Base-by-base conservation (phyloP, 805 yeast genomes). In the Teunomyces barrocoloradensis region DNA sequence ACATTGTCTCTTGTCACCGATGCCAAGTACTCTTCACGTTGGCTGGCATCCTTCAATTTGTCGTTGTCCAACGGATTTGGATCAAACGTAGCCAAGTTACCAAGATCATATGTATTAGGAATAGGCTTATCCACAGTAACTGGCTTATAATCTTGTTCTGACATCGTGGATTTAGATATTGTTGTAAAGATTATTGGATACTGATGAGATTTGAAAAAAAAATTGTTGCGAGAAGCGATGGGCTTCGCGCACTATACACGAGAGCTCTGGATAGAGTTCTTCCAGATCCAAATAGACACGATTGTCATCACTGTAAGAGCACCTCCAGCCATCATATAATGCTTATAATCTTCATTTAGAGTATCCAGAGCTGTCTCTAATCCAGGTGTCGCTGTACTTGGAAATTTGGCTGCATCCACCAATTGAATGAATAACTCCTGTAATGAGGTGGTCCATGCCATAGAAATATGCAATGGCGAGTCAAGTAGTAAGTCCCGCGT, bases 81-180 rank as follows among this genome's bases (percentile, higher is more conserved):
- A 68, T 92, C 98, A 62, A 89, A 91, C 2, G 87, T 88, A 4
- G 97, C 86, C 46, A 94, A 76, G 66, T 92, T 87, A 30, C 99
- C 99, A 52, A 92, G 72, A 65, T 94, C 99, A 63, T 79, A 92
- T 3, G 82, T 74, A 43, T 87, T 94, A 23, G 98, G 97, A 51
- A 94, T 89, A 25, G 86, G 86, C 66, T 91, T 91, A 42, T 89
- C 95, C 30, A 94, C 98, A 3, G 91, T 85, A 30, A 87, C 91
- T 11, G 95, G 88, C 61, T 85, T 84, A 56, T 49, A 71, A 47
- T 68, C 47, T 15, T 49, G 34, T 17, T 52, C 51, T 6, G 61
- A 52, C 64, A 60, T 60, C 23, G 17, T 42, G 43, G 32, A 29
- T 9, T 6, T 15, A 5, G 15, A 11, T 42, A 25, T 39, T 11